Evolutionary conservation across 345 rosid species (phyloP).

Genomic region (Eucalyptus camaldulensis): DNA sequence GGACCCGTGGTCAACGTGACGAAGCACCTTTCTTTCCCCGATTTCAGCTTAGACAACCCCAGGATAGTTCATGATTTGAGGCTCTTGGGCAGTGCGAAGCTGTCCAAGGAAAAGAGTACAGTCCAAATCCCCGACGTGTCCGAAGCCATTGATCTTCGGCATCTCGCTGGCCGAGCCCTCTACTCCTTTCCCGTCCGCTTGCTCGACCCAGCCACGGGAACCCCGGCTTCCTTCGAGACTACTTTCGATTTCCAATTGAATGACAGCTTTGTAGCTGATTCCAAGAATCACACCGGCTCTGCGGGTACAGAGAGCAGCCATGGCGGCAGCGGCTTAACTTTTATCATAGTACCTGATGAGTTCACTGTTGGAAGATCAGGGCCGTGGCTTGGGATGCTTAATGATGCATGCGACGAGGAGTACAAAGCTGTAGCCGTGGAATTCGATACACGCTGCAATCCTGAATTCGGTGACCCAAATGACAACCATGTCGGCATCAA

Average conservation of each 20-base stretch:
- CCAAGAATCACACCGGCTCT: background rate
- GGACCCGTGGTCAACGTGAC: slow-evolving; percentile 17
- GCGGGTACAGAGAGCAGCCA: background rate
- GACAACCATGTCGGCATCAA: slow-evolving; percentile 47
- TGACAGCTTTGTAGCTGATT: background rate
- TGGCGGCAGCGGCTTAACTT: slow-evolving; percentile 38
- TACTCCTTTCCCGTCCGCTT: slow-evolving; percentile 28
- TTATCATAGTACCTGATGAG: slow-evolving; percentile 39
- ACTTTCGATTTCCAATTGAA: slow-evolving; percentile 32
- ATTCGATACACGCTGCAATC: slow-evolving; percentile 24
- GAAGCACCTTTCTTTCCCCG: slow-evolving; percentile 22
- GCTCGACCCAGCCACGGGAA: slow-evolving; percentile 11
- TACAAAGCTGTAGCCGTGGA: slow-evolving; percentile 35
- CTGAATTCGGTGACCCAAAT: slow-evolving; percentile 34
- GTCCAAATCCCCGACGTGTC: slow-evolving; percentile 31
- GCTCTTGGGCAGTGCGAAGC: slow-evolving; percentile 28
- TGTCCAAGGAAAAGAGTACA: slow-evolving; percentile 5
- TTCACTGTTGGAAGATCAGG: slow-evolving; percentile 45
- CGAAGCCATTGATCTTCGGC: slow-evolving; percentile 12
- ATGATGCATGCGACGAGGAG: slow-evolving; percentile 37
- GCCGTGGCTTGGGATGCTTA: slow-evolving; percentile 44
- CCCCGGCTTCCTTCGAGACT: slow-evolving; percentile 27
- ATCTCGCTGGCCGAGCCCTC: slow-evolving; percentile 33
- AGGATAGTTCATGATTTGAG: slow-evolving; percentile 6
- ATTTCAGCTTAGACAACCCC: slow-evolving; percentile 16